Conservation (phyloP, 2,329 filamentous ascomycete genomes). For the Fusarium mundagurra region DNA sequence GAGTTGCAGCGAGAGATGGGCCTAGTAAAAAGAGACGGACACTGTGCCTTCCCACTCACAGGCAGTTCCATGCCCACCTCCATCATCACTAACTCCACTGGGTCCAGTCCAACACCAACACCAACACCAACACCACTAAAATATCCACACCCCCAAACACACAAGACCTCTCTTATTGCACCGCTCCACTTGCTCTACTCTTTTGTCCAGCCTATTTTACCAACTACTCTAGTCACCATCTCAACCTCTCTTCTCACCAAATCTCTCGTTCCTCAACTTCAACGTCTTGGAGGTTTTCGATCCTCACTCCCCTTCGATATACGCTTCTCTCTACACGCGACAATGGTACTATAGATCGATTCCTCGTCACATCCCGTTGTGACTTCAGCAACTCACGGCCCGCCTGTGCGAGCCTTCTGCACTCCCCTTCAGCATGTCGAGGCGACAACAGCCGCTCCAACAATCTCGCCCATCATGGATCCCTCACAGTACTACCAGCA, state of each 20-base stretch:
- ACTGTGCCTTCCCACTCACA: slow-evolving; percentile 31
- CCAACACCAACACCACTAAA: slow-evolving; percentile 35
- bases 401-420: slow-evolving; percentile 39
- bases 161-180: slow-evolving; percentile 38
- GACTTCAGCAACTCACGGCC: slow-evolving; percentile 35
- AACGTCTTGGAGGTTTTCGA: slow-evolving; percentile 3
- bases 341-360: slow-evolving; percentile 43
- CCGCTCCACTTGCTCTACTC: slow-evolving; percentile 39
- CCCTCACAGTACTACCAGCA: slow-evolving; percentile 41
- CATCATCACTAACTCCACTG: slow-evolving; percentile 39
- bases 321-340: slow-evolving; percentile 15
- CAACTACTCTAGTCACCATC: slow-evolving; percentile 27
- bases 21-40: background rate
- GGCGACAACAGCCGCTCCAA: slow-evolving; percentile 35
- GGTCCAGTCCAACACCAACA: slow-evolving; percentile 22
- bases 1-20: background rate
- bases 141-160: slow-evolving; percentile 39
- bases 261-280: slow-evolving; percentile 21
- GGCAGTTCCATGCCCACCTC: slow-evolving; percentile 35
- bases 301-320: background rate
- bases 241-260: slow-evolving; percentile 33
- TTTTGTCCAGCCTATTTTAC: slow-evolving; percentile 36
- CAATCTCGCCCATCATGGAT: slow-evolving; percentile 43
- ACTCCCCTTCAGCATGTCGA: slow-evolving; percentile 41
- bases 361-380: slow-evolving; percentile 36